A percentile compares a stretch with the other conserved stretches of the same genome.
phyloP scores from a whole-genome alignment of 345 rosid genomes.

The Euphorbia peplus region DNA sequence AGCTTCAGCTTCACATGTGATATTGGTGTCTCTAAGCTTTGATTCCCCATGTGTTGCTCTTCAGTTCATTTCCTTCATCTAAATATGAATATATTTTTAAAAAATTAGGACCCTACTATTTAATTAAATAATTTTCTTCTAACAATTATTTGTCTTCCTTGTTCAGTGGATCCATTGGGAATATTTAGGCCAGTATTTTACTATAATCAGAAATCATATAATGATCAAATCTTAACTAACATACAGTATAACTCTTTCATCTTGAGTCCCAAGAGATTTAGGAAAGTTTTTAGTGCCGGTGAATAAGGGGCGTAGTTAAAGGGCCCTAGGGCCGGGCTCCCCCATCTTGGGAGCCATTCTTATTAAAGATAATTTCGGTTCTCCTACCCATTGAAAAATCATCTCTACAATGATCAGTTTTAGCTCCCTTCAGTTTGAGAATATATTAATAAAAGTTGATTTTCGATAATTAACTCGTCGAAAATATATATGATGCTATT shows the following conservation, averaged over 20 bases:
- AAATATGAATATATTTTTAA: background rate
- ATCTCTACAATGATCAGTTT: too few relatives aligned
- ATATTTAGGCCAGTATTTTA: background rate
- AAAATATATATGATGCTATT: too few relatives aligned
- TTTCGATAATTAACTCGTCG: too few relatives aligned
- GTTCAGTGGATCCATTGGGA: conserved; percentile 8
- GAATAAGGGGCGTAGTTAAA: too few relatives aligned
- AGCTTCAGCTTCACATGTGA: conserved; percentile 38
- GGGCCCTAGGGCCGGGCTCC: too few relatives aligned
- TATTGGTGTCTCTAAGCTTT: conserved; percentile 7
- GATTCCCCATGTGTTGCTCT: conserved; percentile 45
- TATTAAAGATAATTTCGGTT: too few relatives aligned
- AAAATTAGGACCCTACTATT: background rate
- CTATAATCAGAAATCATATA: background rate
- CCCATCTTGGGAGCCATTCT: too few relatives aligned
- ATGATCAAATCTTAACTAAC: conserved; percentile 2
- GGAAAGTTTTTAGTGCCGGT: background rate
- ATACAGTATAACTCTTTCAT: too few relatives aligned
- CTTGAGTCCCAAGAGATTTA: background rate
- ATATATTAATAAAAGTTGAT: too few relatives aligned
- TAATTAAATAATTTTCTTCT: background rate
- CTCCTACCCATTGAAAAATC: too few relatives aligned
- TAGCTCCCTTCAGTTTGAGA: too few relatives aligned
- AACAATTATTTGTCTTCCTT: conserved; percentile 2
- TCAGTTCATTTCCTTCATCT: conserved; percentile 19